A percentile compares a stretch with the other conserved stretches of the same genome.
phyloP scores from a whole-genome alignment of 2,329 filamentous ascomycete genomes.

The Neonectria magnoliae region DNA sequence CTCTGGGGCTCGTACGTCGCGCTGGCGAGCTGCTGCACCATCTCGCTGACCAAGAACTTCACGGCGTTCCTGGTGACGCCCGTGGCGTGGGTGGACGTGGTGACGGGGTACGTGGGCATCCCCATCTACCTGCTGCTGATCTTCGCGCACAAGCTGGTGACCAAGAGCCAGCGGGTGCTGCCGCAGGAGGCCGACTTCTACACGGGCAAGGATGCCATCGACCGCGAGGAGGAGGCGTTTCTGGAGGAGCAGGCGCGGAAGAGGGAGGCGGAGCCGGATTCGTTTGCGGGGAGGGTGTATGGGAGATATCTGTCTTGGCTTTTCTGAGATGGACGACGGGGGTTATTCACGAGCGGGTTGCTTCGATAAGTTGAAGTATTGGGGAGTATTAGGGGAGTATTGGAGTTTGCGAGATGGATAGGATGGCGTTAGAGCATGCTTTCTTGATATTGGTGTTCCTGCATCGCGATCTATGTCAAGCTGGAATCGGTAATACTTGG shows the following conservation, averaged over 20 bases:
- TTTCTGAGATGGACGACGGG: neutral
- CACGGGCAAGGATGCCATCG: slow-evolving; percentile 77
- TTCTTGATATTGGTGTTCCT: neutral
- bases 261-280: neutral
- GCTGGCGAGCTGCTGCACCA: slow-evolving; percentile 75
- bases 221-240: slow-evolving; percentile 77
- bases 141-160: slow-evolving; percentile 71
- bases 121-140: slow-evolving; percentile 78
- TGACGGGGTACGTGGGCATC: slow-evolving; percentile 81
- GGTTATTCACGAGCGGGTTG: neutral
- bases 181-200: slow-evolving; percentile 73
- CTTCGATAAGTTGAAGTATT: neutral
- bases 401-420: neutral
- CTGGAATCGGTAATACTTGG: neutral
- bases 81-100: slow-evolving; percentile 72
- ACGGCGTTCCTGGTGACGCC: slow-evolving; percentile 69
- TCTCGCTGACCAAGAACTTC: slow-evolving; percentile 85
- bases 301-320: slow-evolving; percentile 7
- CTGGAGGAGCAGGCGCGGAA: slow-evolving; percentile 49
- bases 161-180: slow-evolving; percentile 63
- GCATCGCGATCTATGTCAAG: neutral
- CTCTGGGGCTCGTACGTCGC: slow-evolving; percentile 73
- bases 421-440: neutral
- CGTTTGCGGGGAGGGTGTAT: neutral
- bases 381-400: neutral